Evolutionary conservation across 148 eudicot genomes (phyloP).

Genomic region (Mesembryanthemum crystallinum): DNA sequence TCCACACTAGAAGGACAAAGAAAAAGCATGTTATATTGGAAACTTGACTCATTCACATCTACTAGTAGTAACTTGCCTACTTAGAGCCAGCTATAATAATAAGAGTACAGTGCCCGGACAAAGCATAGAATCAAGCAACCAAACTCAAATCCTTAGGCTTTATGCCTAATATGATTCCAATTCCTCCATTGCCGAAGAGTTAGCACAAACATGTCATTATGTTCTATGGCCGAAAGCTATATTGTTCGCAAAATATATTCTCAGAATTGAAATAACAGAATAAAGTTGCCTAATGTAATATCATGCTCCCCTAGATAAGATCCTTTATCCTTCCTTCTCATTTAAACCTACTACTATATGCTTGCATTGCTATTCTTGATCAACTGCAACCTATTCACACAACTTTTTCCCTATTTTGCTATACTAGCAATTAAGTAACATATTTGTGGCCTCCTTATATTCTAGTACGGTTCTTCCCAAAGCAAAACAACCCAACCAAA

Average conservation of each 20-base stretch:
- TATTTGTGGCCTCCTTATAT: slow-evolving; percentile 11
- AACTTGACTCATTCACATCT: too few relatives aligned
- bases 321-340: slow-evolving; percentile 16
- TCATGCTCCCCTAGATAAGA: slow-evolving; percentile 9
- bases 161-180: neutral
- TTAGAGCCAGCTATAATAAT: too few relatives aligned
- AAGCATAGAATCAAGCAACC: too few relatives aligned
- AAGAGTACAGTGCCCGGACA: too few relatives aligned
- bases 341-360: slow-evolving; percentile 6
- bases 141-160: too few relatives aligned
- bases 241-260: neutral
- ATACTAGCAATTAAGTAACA: neutral
- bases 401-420: neutral
- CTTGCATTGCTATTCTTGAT: slow-evolving; percentile 3
- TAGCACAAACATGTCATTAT: slow-evolving; percentile 4
- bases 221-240: neutral
- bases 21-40: too few relatives aligned
- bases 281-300: slow-evolving; percentile 11
- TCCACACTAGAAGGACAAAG: too few relatives aligned
- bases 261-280: slow-evolving; percentile 1
- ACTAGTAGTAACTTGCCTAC: too few relatives aligned
- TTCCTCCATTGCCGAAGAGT: neutral
- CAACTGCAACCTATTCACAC: slow-evolving; percentile 3
- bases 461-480: slow-evolving; percentile 3
- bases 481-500: neutral